phyloP scores from a whole-genome alignment of 2,329 filamentous ascomycete species.

The Colletotrichum siamense region DNA sequence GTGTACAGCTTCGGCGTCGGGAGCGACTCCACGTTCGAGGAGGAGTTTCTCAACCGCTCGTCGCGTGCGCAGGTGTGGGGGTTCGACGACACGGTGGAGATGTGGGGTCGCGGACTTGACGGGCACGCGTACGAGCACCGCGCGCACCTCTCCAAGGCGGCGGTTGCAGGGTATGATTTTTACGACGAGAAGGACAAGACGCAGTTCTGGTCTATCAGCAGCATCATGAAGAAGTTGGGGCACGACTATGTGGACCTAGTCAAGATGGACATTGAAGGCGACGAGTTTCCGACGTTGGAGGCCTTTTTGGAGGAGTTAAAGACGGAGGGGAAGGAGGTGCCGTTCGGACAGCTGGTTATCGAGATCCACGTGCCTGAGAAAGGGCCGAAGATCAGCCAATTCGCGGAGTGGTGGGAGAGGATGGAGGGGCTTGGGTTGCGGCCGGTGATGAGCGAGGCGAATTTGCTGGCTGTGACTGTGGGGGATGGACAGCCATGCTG shows the following conservation, averaged over 20 bases:
- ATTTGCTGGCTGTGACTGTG: not conserved
- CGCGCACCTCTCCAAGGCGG: not conserved
- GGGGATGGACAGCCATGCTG: not conserved
- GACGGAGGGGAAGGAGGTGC: not conserved
- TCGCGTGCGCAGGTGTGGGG: constrained; percentile 41
- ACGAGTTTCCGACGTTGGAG: constrained; percentile 32
- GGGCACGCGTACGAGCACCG: not conserved
- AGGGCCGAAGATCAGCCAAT: not conserved
- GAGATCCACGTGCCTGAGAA: constrained; percentile 11
- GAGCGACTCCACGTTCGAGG: constrained; percentile 41
- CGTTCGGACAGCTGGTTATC: constrained; percentile 13
- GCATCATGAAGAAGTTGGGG: constrained; percentile 38
- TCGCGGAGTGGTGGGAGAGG: not conserved
- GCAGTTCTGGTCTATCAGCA: constrained; percentile 29
- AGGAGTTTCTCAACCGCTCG: constrained; percentile 22
- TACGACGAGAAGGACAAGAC: constrained; percentile 13
- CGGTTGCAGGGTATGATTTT: not conserved
- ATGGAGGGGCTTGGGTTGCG: not conserved
- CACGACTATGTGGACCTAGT: constrained; percentile 42
- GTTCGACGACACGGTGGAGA: constrained; percentile 39
- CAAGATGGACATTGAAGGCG: constrained; percentile 43
- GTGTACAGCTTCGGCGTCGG: constrained; percentile 42
- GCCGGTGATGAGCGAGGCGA: not conserved
- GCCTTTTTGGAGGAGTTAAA: not conserved
- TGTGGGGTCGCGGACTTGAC: constrained; percentile 25